Base-by-base conservation (phyloP, 306 rosid species). In the Sicyos edulis region DNA sequence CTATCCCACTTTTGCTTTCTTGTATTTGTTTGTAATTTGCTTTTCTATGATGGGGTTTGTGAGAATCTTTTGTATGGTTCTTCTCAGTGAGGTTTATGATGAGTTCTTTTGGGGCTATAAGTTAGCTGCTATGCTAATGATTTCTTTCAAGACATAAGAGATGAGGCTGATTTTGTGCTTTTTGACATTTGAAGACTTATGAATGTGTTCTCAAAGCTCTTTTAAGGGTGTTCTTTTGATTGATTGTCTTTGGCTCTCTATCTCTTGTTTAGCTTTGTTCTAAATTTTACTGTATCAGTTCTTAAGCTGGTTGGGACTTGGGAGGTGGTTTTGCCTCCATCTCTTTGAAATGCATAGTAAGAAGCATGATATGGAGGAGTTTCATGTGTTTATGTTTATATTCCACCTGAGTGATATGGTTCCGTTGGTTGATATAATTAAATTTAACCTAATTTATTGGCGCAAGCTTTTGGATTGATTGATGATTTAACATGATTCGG, bases 1-100 rank as follows among this genome's bases (percentile, higher is more conserved):
- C 37, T 32, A 0, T 32, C 37, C 2, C 37, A 32, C 37, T 32
- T 32, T 32, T 32, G 37, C 37, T 32, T 32, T 32, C 37, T 42
- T 17, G 8, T 72, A 40, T 72, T 57, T n/a, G 40, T 45, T 20
- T 40, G 42, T 56, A 42, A 40, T 45, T 16, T 58, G 6, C 86
- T 85, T 68, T 78, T 70, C 73, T 70, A 70, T 74, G 32, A 76
- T 77, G 81, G 70, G 75, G 73, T 49, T 74, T 84, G 54, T 21
- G n/a, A 40, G 45, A 40, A 40, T 40, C 42, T 40, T 40, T 40
- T 40, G 9, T 40, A 40, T 40, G 45, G 10, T 40, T 40, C 45
- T 40, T 40, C 45, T 40, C 45, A 40, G 45, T 6, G 45, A 40
- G 8, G 64, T 66, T 72, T 19, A 72, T 42, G 59, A 69, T 69